A percentile compares a stretch with the other conserved stretches of the same genome.
Evolutionary conservation across 495 filamentous ascomycete genomes (phyloP).

Genomic region (Umbilicaria muhlenbergii): DNA sequence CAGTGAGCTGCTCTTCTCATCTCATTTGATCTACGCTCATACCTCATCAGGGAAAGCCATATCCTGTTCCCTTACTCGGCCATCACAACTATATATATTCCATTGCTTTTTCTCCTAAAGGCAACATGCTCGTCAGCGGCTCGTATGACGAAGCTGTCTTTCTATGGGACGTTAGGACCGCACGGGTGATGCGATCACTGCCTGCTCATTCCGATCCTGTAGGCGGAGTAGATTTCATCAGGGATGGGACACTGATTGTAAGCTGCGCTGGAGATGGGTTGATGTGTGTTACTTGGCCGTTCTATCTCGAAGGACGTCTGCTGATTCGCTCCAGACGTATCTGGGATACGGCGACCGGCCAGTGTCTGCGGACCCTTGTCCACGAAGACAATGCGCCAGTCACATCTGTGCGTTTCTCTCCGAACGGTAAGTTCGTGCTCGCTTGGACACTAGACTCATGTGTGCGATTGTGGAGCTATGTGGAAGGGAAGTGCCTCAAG

Average conservation of each 20-base stretch:
- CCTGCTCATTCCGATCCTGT: constrained; percentile 94
- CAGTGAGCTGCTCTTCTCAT: constrained; percentile 30
- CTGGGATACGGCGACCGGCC: constrained; percentile 92
- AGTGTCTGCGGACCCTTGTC: constrained; percentile 85
- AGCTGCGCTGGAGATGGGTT: constrained; percentile 83
- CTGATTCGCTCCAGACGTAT: constrained; percentile 36
- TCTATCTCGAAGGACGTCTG: background rate
- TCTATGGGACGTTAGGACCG: constrained; percentile 84
- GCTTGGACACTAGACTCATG: constrained; percentile 85
- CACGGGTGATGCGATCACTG: constrained; percentile 68
- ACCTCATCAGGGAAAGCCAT: constrained; percentile 35
- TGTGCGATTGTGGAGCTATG: constrained; percentile 87
- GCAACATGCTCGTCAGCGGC: constrained; percentile 86
- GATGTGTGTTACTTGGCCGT: constrained; percentile 24
- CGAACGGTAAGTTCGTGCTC: constrained; percentile 82
- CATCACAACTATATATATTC: constrained; percentile 95
- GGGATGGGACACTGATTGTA: constrained; percentile 80
- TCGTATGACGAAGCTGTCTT: constrained; percentile 96
- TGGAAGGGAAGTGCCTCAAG: constrained; percentile 75
- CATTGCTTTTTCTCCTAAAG: constrained; percentile 87
- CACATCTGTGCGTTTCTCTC: constrained; percentile 78
- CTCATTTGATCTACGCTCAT: background rate
- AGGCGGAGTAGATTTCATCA: constrained; percentile 78
- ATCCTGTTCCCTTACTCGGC: constrained; percentile 52
- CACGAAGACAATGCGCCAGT: constrained; percentile 93